phyloP scores from a whole-genome alignment of 345 rosid genomes.

The Eucalyptus viminalis region DNA sequence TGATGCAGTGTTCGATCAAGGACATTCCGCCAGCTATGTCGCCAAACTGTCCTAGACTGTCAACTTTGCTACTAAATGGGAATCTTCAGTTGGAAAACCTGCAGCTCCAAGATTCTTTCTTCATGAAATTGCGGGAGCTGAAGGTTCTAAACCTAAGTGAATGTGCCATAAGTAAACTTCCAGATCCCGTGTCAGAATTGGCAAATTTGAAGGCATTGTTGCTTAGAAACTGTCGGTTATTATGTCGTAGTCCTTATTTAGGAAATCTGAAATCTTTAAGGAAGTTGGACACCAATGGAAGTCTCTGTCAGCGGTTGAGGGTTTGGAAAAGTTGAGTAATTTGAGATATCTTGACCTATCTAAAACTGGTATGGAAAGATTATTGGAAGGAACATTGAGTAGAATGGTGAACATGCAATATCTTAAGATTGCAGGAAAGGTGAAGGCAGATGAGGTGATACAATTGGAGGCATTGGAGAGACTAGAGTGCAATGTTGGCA shows the following conservation, averaged over 20 bases:
- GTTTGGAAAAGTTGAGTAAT: neutral
- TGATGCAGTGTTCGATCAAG: neutral
- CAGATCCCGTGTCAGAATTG: neutral
- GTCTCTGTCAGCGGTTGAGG: neutral
- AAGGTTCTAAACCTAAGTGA: neutral
- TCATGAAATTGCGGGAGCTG: neutral
- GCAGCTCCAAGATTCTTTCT: neutral
- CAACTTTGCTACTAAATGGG: neutral
- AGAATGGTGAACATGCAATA: neutral
- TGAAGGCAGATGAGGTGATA: neutral
- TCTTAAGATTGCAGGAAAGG: neutral
- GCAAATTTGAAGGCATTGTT: neutral
- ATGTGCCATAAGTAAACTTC: neutral
- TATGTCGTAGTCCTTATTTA: neutral
- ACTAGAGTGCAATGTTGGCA: no score
- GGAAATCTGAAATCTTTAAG: neutral
- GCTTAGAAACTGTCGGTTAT: rapidly evolving
- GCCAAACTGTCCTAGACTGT: neutral
- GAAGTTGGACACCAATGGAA: neutral
- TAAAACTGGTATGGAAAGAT: neutral
- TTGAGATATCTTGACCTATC: neutral
- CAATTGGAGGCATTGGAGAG: no score
- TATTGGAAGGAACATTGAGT: neutral
- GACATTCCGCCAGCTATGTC: neutral
- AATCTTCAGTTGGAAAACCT: neutral